Conservation (phyloP, 768 basidiomycete species). For the Kwoniella dendrophila region DNA sequence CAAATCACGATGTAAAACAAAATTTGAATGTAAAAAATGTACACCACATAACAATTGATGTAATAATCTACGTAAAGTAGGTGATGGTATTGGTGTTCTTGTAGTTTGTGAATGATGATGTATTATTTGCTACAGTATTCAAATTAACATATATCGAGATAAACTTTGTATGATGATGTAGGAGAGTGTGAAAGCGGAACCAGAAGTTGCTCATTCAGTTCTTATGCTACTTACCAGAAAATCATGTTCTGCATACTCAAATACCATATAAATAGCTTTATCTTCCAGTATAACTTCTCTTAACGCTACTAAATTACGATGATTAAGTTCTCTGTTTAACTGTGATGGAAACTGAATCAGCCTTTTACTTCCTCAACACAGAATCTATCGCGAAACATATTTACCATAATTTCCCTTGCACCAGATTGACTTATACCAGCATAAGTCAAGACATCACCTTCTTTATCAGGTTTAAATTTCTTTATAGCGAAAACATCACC, state of each 20-base stretch:
- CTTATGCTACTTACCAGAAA: slow-evolving; percentile 80
- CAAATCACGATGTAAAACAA: slow-evolving; percentile 94
- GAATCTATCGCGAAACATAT: too few species aligned
- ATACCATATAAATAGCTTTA: slow-evolving; percentile 98
- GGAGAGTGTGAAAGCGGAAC: neutral
- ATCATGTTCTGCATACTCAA: slow-evolving; percentile 98
- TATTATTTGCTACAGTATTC: slow-evolving; percentile 86
- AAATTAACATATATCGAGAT: too few species aligned
- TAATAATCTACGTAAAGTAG: slow-evolving; percentile 87
- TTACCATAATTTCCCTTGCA: slow-evolving; percentile 89
- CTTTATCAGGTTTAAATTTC: slow-evolving; percentile 99
- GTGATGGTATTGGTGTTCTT: slow-evolving; percentile 70
- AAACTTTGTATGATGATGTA: neutral
- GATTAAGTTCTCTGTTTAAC: slow-evolving; percentile 43
- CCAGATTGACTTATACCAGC: slow-evolving; percentile 98
- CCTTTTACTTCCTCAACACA: too few species aligned
- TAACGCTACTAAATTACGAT: slow-evolving; percentile 83
- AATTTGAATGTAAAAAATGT: slow-evolving; percentile 88
- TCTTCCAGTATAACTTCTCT: slow-evolving; percentile 96
- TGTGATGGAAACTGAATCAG: neutral
- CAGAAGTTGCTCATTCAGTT: neutral
- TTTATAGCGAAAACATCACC: slow-evolving; percentile 88
- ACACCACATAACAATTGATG: slow-evolving; percentile 94
- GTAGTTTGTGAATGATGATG: slow-evolving; percentile 94
- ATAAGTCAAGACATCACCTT: slow-evolving; percentile 92